These are phyloP conservation scores for Pseudopithomyces chartarum DNA, from an alignment of 2,329 filamentous ascomycete genomes.

Conservation along the genomic window DNA sequence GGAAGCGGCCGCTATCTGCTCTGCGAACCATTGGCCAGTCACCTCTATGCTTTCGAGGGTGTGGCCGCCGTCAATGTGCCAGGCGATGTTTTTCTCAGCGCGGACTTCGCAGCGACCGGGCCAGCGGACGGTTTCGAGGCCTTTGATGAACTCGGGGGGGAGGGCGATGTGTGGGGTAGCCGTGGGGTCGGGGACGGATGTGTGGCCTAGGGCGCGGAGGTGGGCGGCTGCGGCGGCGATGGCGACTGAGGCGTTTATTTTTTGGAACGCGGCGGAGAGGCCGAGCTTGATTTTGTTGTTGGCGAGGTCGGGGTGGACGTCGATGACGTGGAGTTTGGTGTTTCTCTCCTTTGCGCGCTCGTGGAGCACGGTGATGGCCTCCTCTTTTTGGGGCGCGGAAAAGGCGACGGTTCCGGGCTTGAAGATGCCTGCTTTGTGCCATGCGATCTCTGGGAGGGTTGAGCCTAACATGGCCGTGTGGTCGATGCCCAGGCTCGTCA, in stretches of 20 bases:
- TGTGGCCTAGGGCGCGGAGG: constrained; percentile 52
- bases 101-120: constrained; percentile 79
- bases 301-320: constrained; percentile 54
- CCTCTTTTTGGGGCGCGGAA: constrained; percentile 62
- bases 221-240: constrained; percentile 65
- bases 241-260: constrained; percentile 65
- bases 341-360: constrained; percentile 59
- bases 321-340: constrained; percentile 53
- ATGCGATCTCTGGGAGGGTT: constrained; percentile 81
- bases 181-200: constrained; percentile 45
- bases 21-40: constrained; percentile 77
- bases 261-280: constrained; percentile 66
- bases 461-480: constrained; percentile 80
- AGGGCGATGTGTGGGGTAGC: constrained; percentile 49
- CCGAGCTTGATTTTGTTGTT: constrained; percentile 58
- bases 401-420: constrained; percentile 69
- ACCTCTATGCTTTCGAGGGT: constrained; percentile 81
- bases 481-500: constrained; percentile 84
- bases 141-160: constrained; percentile 65
- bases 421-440: constrained; percentile 91
- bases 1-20: constrained; percentile 42
- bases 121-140: constrained; percentile 69
- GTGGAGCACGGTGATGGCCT: constrained; percentile 61
- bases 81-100: constrained; percentile 60
- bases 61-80: constrained; percentile 88